A percentile compares a stretch with the other conserved stretches of the same genome.
These are phyloP conservation scores for Debaryomyces sp. DNA, from an alignment of 1,139 yeast species.

Conservation along the genomic window DNA sequence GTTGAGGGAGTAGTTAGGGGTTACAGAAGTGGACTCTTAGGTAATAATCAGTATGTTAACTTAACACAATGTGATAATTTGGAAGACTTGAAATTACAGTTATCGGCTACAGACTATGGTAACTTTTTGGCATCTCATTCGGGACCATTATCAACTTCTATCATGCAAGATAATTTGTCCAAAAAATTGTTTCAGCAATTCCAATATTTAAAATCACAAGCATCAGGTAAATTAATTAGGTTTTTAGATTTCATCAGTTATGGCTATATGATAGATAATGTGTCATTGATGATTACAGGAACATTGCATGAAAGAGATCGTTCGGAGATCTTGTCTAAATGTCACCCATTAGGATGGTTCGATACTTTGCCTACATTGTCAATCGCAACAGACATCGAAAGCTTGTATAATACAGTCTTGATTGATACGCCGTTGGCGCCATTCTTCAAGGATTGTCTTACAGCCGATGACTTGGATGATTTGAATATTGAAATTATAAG, in stretches of 20 bases:
- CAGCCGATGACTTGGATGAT: constrained; percentile 95
- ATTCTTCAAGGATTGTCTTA: constrained; percentile 86
- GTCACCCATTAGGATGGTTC: constrained; percentile 98
- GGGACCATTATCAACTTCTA: constrained; percentile 78
- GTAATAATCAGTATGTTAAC: constrained; percentile 80
- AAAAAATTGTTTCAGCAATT: constrained; percentile 80
- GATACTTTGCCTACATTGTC: constrained; percentile 95
- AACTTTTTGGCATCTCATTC: constrained; percentile 83
- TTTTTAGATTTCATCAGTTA: constrained; percentile 91
- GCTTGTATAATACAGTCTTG: constrained; percentile 89
- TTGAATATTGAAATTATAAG: constrained; percentile 93
- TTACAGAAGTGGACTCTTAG: constrained; percentile 80
- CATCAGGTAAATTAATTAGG: constrained; percentile 75
- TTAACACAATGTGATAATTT: constrained; percentile 94
- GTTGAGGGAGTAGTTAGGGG: constrained; percentile 96
- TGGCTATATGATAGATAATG: constrained; percentile 98
- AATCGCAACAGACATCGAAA: constrained; percentile 92
- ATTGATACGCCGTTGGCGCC: constrained; percentile 98
- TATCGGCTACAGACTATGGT: constrained; percentile 95
- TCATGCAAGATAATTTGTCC: constrained; percentile 78
- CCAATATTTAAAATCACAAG: constrained; percentile 80
- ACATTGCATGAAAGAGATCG: constrained; percentile 94
- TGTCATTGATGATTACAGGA: constrained; percentile 93
- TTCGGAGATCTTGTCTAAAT: constrained; percentile 80
- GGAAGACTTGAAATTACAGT: constrained; percentile 90